Evolutionary conservation across 2,329 filamentous ascomycete genomes (phyloP).

Genomic region (Diaporthe sp.): DNA sequence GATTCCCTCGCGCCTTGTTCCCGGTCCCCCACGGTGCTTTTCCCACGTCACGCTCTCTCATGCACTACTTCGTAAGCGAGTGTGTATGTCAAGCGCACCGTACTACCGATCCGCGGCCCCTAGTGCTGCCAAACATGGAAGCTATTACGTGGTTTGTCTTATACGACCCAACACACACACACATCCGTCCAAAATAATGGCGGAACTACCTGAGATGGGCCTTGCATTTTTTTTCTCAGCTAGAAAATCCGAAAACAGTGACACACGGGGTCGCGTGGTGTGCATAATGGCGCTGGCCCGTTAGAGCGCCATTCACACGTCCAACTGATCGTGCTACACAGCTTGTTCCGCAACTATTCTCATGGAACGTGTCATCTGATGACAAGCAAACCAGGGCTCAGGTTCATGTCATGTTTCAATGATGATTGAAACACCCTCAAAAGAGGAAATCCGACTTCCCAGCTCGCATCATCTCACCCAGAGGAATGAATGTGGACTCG

Average conservation of each 20-base stretch:
- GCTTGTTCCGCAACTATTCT: too few species aligned
- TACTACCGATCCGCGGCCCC: background rate
- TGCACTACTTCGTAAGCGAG: too few species aligned
- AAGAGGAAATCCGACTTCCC: background rate
- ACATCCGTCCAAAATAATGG: too few species aligned
- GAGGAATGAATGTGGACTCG: background rate
- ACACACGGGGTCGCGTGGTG: background rate
- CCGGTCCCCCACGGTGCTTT: constrained; percentile 2
- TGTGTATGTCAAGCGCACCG: too few species aligned
- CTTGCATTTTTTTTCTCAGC: background rate
- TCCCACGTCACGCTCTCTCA: constrained; percentile 11
- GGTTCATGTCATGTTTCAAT: background rate
- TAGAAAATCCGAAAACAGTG: background rate
- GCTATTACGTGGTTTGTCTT: constrained; percentile 20
- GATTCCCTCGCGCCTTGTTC: background rate
- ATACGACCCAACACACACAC: background rate
- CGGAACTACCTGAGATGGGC: background rate
- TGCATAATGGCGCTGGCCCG: background rate
- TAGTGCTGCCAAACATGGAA: constrained; percentile 2
- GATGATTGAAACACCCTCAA: background rate
- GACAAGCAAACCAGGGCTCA: background rate
- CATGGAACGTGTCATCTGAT: background rate
- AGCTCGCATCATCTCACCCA: background rate
- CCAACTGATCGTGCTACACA: background rate
- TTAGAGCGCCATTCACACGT: background rate